These are phyloP conservation scores for Lipomyces kockii DNA, from an alignment of 805 yeast genomes.

Conservation along the genomic window DNA sequence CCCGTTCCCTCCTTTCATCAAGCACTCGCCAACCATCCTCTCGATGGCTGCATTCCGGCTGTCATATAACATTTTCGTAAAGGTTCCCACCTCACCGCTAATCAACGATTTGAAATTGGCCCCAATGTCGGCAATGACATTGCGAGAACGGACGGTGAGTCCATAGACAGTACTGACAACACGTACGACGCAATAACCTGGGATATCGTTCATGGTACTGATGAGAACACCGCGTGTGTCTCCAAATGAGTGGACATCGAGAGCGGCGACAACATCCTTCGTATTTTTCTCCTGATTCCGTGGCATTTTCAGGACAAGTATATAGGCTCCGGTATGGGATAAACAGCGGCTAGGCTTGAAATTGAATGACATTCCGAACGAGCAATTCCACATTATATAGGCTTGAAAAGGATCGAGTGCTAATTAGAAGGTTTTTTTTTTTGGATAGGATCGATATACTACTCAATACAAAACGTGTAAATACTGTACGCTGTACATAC, in stretches of 20 bases:
- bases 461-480: too few species aligned
- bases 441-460: too few species aligned
- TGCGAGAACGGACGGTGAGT: neutral
- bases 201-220: neutral
- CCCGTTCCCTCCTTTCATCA: neutral
- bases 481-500: too few species aligned
- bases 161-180: conserved; percentile 1
- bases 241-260: conserved; percentile 2
- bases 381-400: too few species aligned
- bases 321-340: too few species aligned
- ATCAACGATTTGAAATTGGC: neutral
- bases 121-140: neutral
- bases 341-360: too few species aligned
- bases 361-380: too few species aligned
- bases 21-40: conserved; percentile 1
- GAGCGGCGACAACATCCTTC: neutral
- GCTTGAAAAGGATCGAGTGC: too few species aligned
- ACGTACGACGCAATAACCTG: neutral
- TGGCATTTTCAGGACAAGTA: neutral
- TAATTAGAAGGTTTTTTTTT: too few species aligned
- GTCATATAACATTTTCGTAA: neutral
- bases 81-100: neutral
- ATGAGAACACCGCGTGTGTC: neutral
- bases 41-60: conserved; percentile 1
- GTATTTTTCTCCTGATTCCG: neutral